Percentiles rank a stretch among this genome's conserved stretches.
Conservation (phyloP, 2,329 filamentous ascomycete genomes). For the Thermoascus crustaceus region DNA sequence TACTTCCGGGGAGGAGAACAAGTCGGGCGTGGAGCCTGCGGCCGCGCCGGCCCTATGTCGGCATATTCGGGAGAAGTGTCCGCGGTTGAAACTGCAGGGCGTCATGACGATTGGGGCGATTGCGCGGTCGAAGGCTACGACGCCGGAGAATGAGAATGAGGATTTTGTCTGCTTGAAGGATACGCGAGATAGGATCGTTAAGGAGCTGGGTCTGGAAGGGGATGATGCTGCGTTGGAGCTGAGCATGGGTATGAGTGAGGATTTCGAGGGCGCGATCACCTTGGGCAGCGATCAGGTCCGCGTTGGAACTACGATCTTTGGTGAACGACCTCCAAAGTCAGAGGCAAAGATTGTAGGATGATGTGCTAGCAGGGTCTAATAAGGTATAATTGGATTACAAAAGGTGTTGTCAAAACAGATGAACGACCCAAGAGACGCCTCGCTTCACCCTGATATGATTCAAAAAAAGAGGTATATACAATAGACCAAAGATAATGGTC, state of each 20-base stretch:
- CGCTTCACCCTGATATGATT: too few relatives aligned
- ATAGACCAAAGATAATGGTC: too few relatives aligned
- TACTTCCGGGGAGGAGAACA: slow-evolving; percentile 78
- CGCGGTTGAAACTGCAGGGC: slow-evolving; percentile 65
- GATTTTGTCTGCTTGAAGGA: slow-evolving; percentile 67
- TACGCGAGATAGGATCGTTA: slow-evolving; percentile 61
- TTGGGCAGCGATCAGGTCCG: slow-evolving; percentile 84
- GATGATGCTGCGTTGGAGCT: slow-evolving; percentile 59
- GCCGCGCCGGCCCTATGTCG: slow-evolving; percentile 57
- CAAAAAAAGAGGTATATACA: too few relatives aligned
- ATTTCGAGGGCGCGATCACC: slow-evolving; percentile 80
- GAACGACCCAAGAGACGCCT: too few relatives aligned
- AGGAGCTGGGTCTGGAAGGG: slow-evolving; percentile 48
- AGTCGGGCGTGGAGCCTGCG: slow-evolving; percentile 70
- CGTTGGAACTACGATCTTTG: slow-evolving; percentile 91
- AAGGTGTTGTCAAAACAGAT: too few relatives aligned
- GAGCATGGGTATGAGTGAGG: slow-evolving; percentile 98
- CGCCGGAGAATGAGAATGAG: slow-evolving; percentile 74
- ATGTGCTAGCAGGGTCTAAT: too few relatives aligned
- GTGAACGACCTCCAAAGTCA: slow-evolving; percentile 66
- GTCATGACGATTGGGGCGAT: slow-evolving; percentile 98
- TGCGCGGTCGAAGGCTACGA: slow-evolving; percentile 67
- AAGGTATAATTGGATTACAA: too few relatives aligned
- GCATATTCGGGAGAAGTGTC: slow-evolving; percentile 62
- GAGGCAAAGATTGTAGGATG: slow-evolving; percentile 62